These are phyloP conservation scores for Pleurotus tuoliensis DNA, from an alignment of 768 basidiomycete species.

Conservation along the genomic window DNA sequence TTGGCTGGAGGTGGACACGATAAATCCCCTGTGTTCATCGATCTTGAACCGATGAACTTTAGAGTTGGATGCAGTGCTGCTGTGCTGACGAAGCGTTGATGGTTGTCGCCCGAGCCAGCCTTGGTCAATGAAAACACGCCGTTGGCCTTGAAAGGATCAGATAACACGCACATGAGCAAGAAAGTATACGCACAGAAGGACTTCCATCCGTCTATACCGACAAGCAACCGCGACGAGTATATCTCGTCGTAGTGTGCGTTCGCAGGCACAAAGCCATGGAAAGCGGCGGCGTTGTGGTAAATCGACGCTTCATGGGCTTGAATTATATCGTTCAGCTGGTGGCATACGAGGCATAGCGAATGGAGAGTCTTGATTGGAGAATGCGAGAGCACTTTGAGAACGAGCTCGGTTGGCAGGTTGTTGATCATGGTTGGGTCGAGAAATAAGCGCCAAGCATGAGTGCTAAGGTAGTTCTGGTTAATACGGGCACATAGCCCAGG, in stretches of 20 bases:
- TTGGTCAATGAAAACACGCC: constrained; percentile 38
- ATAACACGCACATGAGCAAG: neutral
- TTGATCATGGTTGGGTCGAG: constrained; percentile 28
- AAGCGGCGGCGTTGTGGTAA: constrained; percentile 54
- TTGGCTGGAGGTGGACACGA: constrained; percentile 50
- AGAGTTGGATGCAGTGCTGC: constrained; percentile 19
- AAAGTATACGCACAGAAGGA: constrained; percentile 47
- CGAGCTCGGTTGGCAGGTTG: constrained; percentile 53
- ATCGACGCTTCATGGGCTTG: constrained; percentile 42
- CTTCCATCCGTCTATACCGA: constrained; percentile 47
- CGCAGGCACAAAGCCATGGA: constrained; percentile 42
- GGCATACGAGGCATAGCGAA: constrained; percentile 34
- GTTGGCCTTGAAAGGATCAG: constrained; percentile 33
- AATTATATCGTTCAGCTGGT: constrained; percentile 44
- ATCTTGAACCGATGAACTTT: constrained; percentile 73
- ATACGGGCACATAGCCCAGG: too few relatives aligned
- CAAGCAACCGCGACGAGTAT: constrained; percentile 32
- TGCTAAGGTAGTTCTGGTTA: too few relatives aligned
- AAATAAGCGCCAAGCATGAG: too few relatives aligned
- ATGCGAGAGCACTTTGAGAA: constrained; percentile 44
- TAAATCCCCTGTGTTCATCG: constrained; percentile 56
- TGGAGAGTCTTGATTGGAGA: constrained; percentile 44
- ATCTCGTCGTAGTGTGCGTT: constrained; percentile 5
- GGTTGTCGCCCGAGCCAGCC: constrained; percentile 55
- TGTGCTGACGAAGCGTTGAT: constrained; percentile 32